Base-by-base conservation (phyloP, 805 yeast species). In the Starmerella bacillaris region DNA sequence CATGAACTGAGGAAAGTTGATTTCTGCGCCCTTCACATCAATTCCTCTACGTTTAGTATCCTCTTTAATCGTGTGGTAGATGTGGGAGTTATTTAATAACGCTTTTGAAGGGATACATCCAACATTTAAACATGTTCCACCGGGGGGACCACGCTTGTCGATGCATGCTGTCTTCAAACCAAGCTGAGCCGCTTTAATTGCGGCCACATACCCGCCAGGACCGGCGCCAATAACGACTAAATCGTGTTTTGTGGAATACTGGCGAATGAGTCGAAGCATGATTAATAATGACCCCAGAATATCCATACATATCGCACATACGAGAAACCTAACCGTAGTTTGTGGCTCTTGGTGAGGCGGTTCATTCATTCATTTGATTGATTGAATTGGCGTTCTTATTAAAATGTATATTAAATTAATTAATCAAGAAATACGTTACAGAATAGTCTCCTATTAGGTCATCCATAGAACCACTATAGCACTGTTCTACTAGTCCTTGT, bases 81-180 rank as follows among this genome's bases (percentile, higher is more conserved):
- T 58, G 41, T 83, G 94, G 14, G 96, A 78, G 68, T 89, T 89
- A 74, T 89, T 86, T 52, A 89, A 66, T 40, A 89, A 61, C 4
- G 98, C 79, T 63, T 89, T 89, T 46, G 98, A 89, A 40, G 99
- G 99, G 53, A 89, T 89, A 69, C 99, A 89, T 33, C 99, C 99
- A 36, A 89, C 96, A 60, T 89, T 89, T 51, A 92, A 66, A 72
- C 99, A 89, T 37, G 98, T 89, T 53, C 99, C 99, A 44, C 99
- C 99, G 44, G 92, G 70, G 30, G 72, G 62, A 31, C 99, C 99
- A 61, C 99, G 77, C 64, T 82, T 83, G 61, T 89, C 99, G 47
- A 89, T 65, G 70, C 98, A 89, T 24, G 95, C 98, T 37, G 94
- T 82, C 60, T 84, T 75, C 50, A 67, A 69, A 28, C 95, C 95